phyloP scores from a whole-genome alignment of 495 filamentous ascomycete species.

The Delitschia confertaspora region DNA sequence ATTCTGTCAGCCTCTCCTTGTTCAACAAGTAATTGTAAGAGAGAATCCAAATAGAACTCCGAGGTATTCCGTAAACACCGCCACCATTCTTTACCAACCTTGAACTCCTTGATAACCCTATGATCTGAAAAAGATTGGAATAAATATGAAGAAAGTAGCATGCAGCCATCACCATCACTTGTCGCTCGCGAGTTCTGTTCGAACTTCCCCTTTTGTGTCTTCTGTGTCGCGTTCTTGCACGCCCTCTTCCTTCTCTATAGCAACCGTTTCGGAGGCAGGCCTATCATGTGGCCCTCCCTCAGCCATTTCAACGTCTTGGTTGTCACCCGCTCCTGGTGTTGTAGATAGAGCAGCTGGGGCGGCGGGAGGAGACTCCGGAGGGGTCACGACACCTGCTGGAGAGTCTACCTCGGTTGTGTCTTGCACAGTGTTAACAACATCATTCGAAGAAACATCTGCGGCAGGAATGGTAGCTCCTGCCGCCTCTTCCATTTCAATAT shows the following conservation, averaged over 20 bases:
- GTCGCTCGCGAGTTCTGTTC: not conserved
- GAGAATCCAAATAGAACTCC: no score
- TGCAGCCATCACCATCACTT: no score
- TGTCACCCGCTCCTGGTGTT: not conserved
- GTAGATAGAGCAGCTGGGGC: constrained; percentile 3
- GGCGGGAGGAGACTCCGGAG: constrained; percentile 21
- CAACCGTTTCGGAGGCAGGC: not conserved
- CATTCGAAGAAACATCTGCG: not conserved
- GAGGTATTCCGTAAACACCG: no score
- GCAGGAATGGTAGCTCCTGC: not conserved
- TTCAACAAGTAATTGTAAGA: no score
- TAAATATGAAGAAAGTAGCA: no score
- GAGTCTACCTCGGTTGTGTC: constrained; percentile 5
- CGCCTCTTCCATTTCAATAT: constrained; percentile 26
- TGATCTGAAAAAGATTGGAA: no score
- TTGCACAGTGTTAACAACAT: not conserved
- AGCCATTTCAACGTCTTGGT: constrained; percentile 21
- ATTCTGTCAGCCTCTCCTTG: no score
- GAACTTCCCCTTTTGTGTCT: constrained; percentile 8
- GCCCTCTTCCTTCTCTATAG: constrained; percentile 10
- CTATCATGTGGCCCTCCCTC: not conserved
- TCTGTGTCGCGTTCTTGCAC: constrained; percentile 13
- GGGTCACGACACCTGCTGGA: constrained; percentile 16
- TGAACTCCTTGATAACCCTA: no score
- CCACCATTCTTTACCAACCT: no score